These are phyloP conservation scores for Colletotrichum filicis DNA, from an alignment of 2,329 filamentous ascomycete species.

Conservation along the genomic window DNA sequence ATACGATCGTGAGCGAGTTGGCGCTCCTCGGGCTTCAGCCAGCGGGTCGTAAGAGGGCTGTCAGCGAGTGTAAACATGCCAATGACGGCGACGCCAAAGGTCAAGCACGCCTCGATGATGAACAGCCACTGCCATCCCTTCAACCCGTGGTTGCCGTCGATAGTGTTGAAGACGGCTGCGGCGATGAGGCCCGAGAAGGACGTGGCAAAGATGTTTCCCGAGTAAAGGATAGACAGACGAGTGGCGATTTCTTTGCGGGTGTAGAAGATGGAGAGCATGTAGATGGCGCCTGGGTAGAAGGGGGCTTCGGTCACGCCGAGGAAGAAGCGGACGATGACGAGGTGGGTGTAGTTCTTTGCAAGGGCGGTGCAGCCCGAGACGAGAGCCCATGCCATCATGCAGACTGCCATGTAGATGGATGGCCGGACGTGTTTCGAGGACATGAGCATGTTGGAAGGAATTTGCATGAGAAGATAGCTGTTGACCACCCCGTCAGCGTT, in stretches of 20 bases:
- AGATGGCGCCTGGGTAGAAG: conserved; percentile 47
- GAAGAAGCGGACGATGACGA: conserved; percentile 55
- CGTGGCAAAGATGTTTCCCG: conserved; percentile 48
- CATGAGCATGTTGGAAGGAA: conserved; percentile 59
- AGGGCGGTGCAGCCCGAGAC: conserved; percentile 54
- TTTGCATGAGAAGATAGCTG: conserved; percentile 58
- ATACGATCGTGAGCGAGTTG: conserved; percentile 56
- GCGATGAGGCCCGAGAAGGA: conserved; percentile 57
- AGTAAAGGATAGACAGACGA: conserved; percentile 57
- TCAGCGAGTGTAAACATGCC: conserved; percentile 49
- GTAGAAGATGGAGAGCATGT: conserved; percentile 64
- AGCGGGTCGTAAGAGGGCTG: conserved; percentile 49
- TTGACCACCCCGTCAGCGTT: too few relatives aligned
- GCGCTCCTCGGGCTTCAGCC: conserved; percentile 49
- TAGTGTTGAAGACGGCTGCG: conserved; percentile 50
- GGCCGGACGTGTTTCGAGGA: conserved; percentile 48
- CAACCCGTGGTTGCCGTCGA: conserved; percentile 41
- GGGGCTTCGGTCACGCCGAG: conserved; percentile 54
- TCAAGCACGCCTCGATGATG: conserved; percentile 44
- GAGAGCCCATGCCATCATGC: conserved; percentile 53
- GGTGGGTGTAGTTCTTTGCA: conserved; percentile 52
- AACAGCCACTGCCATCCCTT: conserved; percentile 48
- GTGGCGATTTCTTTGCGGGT: conserved; percentile 59
- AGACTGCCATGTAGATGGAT: conserved; percentile 43
- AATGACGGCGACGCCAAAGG: conserved; percentile 43